Conservation (phyloP, 805 yeast species). For the Candida multigemmis region DNA sequence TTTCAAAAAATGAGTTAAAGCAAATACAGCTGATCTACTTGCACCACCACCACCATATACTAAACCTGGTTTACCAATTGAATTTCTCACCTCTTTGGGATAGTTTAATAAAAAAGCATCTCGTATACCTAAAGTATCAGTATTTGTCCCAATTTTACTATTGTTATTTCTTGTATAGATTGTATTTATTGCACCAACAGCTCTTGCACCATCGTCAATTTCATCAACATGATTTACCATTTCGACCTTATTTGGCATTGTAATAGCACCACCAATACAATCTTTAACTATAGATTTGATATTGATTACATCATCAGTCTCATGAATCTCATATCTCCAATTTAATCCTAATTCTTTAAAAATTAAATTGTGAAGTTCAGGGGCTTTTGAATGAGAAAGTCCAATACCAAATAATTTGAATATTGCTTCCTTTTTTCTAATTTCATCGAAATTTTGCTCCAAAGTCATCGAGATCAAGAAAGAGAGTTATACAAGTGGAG, state of each 20-base stretch:
- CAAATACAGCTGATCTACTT: constrained; percentile 21
- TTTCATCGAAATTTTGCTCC: constrained; percentile 4
- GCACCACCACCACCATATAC: constrained; percentile 30
- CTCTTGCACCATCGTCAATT: constrained; percentile 17
- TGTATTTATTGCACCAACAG: constrained; percentile 25
- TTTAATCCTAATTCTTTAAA: constrained; percentile 11
- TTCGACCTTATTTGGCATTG: constrained; percentile 21
- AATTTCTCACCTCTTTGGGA: constrained; percentile 1
- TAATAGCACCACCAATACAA: constrained; percentile 18
- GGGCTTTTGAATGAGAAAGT: constrained; percentile 16
- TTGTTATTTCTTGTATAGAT: constrained; percentile 14
- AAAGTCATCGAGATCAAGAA: too few species aligned
- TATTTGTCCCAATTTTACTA: constrained; percentile 18
- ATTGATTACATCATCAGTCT: constrained; percentile 14
- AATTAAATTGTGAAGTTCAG: constrained; percentile 15
- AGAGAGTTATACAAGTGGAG: too few species aligned
- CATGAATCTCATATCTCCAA: constrained; percentile 14
- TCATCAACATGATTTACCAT: constrained; percentile 16
- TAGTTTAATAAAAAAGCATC: constrained; percentile 13
- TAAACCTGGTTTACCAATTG: constrained; percentile 13
- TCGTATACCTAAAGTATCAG: constrained; percentile 22
- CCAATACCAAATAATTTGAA: constrained; percentile 13
- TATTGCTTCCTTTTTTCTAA: constrained; percentile 2
- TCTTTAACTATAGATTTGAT: constrained; percentile 4
- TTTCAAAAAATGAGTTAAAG: constrained; percentile 14